These are phyloP conservation scores for Postia placenta DNA, from an alignment of 768 basidiomycete genomes.

Conservation along the genomic window DNA sequence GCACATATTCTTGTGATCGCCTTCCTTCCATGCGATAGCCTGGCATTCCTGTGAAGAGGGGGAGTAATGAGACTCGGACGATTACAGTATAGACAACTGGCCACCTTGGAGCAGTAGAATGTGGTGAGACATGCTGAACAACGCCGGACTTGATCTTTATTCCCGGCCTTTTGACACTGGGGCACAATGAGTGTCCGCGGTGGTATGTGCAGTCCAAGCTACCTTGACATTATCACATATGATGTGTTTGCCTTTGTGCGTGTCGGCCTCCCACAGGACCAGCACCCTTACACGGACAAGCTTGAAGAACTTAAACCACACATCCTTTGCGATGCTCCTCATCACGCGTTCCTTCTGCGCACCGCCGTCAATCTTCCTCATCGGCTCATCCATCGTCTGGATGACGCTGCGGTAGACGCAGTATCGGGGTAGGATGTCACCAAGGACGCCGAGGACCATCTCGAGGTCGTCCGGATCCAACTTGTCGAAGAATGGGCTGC, in stretches of 20 bases:
- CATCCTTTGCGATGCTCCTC: constrained; percentile 19
- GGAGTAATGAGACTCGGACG: neutral
- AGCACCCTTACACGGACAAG: constrained; percentile 23
- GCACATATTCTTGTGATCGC: constrained; percentile 30
- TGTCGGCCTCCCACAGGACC: constrained; percentile 20
- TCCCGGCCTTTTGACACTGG: constrained; percentile 31
- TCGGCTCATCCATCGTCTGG: constrained; percentile 24
- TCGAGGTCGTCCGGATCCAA: constrained; percentile 25
- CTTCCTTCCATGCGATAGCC: constrained; percentile 29
- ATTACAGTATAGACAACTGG: too few relatives aligned
- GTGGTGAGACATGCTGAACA: constrained; percentile 30
- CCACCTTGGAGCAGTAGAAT: constrained; percentile 31
- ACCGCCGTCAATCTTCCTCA: constrained; percentile 17
- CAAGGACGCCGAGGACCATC: constrained; percentile 24
- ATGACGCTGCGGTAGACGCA: constrained; percentile 34
- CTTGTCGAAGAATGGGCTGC: constrained; percentile 21
- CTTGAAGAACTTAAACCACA: constrained; percentile 22
- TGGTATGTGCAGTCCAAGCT: neutral
- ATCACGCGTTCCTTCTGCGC: constrained; percentile 15
- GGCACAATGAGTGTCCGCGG: neutral
- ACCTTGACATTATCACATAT: constrained; percentile 34
- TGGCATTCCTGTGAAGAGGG: constrained; percentile 25
- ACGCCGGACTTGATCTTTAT: constrained; percentile 28
- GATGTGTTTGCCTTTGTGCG: constrained; percentile 24
- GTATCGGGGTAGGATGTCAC: constrained; percentile 27